Evolutionary conservation across 2,329 filamentous ascomycete genomes (phyloP), one percentile per base, ranked within the genome.

Genomic region (Cladosporium sp.): DNA sequence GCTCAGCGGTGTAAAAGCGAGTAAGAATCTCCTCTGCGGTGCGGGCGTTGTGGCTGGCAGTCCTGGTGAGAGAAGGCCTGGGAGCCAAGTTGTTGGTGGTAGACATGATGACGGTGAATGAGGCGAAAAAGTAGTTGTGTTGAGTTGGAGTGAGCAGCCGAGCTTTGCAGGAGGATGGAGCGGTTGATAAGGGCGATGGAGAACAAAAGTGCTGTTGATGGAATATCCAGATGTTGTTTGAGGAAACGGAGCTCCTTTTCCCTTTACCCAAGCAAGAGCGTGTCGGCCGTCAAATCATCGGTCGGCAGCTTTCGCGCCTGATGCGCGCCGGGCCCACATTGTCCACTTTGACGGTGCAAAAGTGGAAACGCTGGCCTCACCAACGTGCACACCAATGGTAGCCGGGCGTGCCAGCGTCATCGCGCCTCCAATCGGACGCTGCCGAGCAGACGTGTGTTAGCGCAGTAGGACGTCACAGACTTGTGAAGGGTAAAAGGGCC

Each of bases 1-100:
- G 70, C 63, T 79, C 77, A 14, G 76, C 77, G 7, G 70, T 72
- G 60, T 78, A 78, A 71, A 79, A 78, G 40, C 70, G 69, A 1
- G 75, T 67, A 2, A 78, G 72, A 1, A 78, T 71, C 40, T 72
- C 65, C 14, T 63, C 62, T 14, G 67, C 65, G 21, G 67, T 68
- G 50, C 50, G 61, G 23, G 35, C 35, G 50, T 63, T 63, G 50
- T 59, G 56, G 56, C 56, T 59, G 56, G 16, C n/a, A 46, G 56
- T 59, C 56, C 56, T 59, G 7, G 23, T 46, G 21, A 59, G 35
- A 28, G 56, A 44, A 21, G 56, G 56, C 56, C 56, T 59, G 35
- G 56, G 56, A n/a, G 61, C 53, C 21, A 63, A 37, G 52, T 55
- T 55, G 49, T 53, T 63, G 50, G 50, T 56, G 61, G 61, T 14